Evolutionary conservation across 805 yeast species (phyloP), one percentile per base, ranked within the genome.

Genomic region (Kodamaea kaohsiungensis): DNA sequence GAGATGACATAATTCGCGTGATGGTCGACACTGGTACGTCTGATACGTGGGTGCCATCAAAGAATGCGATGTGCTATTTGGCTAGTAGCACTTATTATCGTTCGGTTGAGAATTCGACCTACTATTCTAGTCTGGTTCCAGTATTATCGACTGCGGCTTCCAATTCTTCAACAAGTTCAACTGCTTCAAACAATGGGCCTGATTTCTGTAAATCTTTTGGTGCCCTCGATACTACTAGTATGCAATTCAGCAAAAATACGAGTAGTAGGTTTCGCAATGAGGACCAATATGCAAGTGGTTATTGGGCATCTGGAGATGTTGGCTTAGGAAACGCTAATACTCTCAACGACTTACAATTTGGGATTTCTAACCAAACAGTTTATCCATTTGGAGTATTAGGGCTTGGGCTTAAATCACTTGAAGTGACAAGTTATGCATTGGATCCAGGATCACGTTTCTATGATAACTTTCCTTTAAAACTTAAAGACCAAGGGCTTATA

Each of bases 381-480:
- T 16, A 13, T 13, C 35, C 43, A 10, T 15, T 38, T 18, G 51
- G 51, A 38, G 43, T 48, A 10, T 13, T 48, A 2, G 51, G 51
- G 8, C 37, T 48, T 19, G 51, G 51, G 2, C 38, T 7, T 12
- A 13, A 9, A 9, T 5, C 19, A 3, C 19, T 17, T 17, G 51
- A 48, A 19, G 17, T 13, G 35, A 33, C 42, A 2, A 37, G 17
- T 22, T 4, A 35, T 16, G 7, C 37, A n/a, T 9, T 6, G 15
- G 15, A 16, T 45, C 13, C 16, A 4, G 25, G 25, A 5, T 27
- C n/a, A 27, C 27, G 38, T 33, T 27, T n/a, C n/a, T 76, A 76
- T 60, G 73, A 71, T 59, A 76, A 76, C 61, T 64, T 75, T 38
- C 79, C 79, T 9, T 33, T 65, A 17, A 72, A 67, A 51, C 62